Evolutionary conservation across 352 stramenopile genomes (phyloP).

Genomic region (Pythium dissimile): DNA sequence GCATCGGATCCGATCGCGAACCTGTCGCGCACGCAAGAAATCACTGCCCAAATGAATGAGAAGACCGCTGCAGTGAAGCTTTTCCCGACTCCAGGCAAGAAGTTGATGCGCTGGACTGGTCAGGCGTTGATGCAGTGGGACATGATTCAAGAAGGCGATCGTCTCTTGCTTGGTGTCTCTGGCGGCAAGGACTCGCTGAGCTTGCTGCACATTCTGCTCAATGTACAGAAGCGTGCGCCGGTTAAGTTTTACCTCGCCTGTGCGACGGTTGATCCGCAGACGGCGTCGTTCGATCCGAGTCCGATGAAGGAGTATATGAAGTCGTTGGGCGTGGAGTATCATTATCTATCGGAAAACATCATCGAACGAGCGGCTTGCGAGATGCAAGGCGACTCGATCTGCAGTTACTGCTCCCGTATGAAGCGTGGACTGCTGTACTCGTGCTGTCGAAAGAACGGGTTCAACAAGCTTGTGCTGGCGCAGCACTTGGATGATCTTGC

Average conservation of each 20-base stretch:
- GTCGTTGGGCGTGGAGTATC: constrained; percentile 89
- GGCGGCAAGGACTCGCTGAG: constrained; percentile 95
- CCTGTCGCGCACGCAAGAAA: constrained; percentile 17
- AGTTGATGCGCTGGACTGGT: constrained; percentile 37
- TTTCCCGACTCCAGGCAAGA: constrained; percentile 40
- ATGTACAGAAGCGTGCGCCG: constrained; percentile 86
- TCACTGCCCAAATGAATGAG: constrained; percentile 21
- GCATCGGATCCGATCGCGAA: constrained; percentile 8
- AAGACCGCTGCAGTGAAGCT: constrained; percentile 66
- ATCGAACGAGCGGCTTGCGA: constrained; percentile 64
- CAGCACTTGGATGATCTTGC: constrained; percentile 96
- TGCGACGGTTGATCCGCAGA: constrained; percentile 94
- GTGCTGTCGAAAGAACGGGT: constrained; percentile 24
- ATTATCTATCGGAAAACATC: constrained; percentile 87
- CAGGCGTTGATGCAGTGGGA: constrained; percentile 88
- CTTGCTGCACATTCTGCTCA: constrained; percentile 91
- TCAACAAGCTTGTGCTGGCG: constrained; percentile 36
- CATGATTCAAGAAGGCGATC: constrained; percentile 92
- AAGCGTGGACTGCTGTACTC: constrained; percentile 73
- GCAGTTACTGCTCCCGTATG: constrained; percentile 92
- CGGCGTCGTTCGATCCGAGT: constrained; percentile 91
- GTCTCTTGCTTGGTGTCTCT: constrained; percentile 90
- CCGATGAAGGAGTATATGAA: constrained; percentile 94
- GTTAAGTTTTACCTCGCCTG: constrained; percentile 92
- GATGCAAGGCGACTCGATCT: constrained; percentile 81